A percentile compares a stretch with the other conserved stretches of the same genome.
Evolutionary conservation across 208 protist species (phyloP).

Genomic region (Crithidia thermophila): DNA sequence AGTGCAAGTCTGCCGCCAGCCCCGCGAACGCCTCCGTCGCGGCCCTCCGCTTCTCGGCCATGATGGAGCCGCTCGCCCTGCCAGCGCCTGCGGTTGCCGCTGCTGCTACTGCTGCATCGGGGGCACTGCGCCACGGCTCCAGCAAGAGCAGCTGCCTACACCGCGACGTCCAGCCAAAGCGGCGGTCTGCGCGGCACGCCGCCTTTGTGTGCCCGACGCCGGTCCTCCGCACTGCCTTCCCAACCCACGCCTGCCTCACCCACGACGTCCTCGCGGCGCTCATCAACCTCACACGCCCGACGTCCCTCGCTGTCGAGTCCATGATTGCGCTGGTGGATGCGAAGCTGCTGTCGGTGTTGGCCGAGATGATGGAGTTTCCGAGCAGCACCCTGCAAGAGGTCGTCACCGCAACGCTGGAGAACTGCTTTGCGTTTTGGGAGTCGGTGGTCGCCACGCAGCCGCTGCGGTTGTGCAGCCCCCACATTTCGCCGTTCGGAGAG

Average conservation of each 20-base stretch:
- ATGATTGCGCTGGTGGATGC: conserved; percentile 22
- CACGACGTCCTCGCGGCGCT: conserved; percentile 2
- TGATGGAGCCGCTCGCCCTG: conserved; percentile 4
- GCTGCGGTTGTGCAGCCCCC: not conserved
- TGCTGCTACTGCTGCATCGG: not conserved
- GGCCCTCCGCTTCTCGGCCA: not conserved
- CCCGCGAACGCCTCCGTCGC: not conserved
- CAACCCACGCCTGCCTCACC: conserved; percentile 12
- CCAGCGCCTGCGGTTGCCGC: not conserved
- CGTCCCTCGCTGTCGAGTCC: not conserved
- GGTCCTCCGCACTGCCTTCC: not conserved
- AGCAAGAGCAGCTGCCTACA: conserved; percentile 27
- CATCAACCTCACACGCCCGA: not conserved
- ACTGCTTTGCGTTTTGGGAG: conserved; percentile 26
- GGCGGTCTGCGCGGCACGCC: not conserved
- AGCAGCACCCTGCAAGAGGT: conserved; percentile 10
- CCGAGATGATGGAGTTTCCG: conserved; percentile 15
- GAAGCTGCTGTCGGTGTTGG: conserved; percentile 9
- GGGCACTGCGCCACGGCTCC: not conserved
- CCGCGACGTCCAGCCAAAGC: not conserved
- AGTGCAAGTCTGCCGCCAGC: conserved; percentile 9
- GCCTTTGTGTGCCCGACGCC: conserved; percentile 2
- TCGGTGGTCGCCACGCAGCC: not conserved
- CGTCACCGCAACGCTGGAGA: conserved; percentile 10
- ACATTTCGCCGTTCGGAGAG: too few species aligned